phyloP scores from a whole-genome alignment of 495 filamentous ascomycete species.

The Penicillium goetzii region DNA sequence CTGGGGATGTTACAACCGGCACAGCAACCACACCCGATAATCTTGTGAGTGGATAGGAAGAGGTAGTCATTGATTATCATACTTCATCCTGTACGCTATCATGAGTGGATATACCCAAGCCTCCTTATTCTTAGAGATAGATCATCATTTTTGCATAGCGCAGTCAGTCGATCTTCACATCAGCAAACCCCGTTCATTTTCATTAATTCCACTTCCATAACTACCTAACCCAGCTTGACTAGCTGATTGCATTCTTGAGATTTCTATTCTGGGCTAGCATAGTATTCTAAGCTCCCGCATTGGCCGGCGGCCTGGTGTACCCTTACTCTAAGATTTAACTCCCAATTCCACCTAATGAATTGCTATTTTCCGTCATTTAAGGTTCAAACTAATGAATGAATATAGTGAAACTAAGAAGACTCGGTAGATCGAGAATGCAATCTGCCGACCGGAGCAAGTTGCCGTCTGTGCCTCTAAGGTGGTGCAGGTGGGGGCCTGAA shows the following conservation, averaged over 20 bases:
- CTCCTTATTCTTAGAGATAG: constrained; percentile 11
- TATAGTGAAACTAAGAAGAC: constrained; percentile 19
- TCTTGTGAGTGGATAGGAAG: constrained; percentile 41
- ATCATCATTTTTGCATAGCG: constrained; percentile 18
- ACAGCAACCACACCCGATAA: constrained; percentile 37
- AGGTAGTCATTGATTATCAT: background rate
- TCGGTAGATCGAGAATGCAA: constrained; percentile 35
- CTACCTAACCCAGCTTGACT: background rate
- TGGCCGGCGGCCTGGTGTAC: too few relatives aligned
- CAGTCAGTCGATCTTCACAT: background rate
- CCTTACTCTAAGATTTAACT: background rate
- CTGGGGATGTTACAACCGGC: constrained; percentile 7
- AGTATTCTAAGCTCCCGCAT: too few relatives aligned
- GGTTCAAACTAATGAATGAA: too few relatives aligned
- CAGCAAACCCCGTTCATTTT: background rate
- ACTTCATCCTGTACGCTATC: background rate
- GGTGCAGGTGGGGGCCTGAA: background rate
- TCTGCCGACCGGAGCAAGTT: constrained; percentile 7
- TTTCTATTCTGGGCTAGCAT: background rate
- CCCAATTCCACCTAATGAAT: background rate
- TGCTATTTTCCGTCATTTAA: too few relatives aligned
- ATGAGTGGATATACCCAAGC: constrained; percentile 1
- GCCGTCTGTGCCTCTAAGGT: too few relatives aligned
- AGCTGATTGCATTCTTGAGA: too few relatives aligned
- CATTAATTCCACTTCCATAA: background rate